Conservation (phyloP, 495 filamentous ascomycete species). For the Halenospora varia region DNA sequence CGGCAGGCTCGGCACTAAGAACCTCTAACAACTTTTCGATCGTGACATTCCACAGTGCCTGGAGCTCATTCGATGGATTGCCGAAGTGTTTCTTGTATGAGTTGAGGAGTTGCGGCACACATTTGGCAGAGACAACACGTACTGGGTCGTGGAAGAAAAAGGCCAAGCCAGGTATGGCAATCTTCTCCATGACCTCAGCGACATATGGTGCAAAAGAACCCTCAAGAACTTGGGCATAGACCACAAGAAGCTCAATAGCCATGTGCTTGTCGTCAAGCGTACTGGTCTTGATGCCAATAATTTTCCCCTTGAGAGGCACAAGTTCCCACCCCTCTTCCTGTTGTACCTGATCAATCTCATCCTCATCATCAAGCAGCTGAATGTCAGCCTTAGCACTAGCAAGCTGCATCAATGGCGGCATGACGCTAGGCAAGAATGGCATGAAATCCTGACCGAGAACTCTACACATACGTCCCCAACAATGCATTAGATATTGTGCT, state of each 20-base stretch:
- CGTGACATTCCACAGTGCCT: slow-evolving; percentile 77
- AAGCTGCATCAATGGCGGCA: slow-evolving; percentile 88
- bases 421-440: slow-evolving; percentile 85
- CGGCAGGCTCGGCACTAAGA: slow-evolving; percentile 87
- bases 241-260: slow-evolving; percentile 94
- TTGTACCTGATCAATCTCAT: slow-evolving; percentile 86
- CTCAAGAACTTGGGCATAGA: slow-evolving; percentile 93
- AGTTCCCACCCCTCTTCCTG: slow-evolving; percentile 98
- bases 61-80: slow-evolving; percentile 65
- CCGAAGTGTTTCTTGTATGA: slow-evolving; percentile 91
- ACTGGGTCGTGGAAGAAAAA: slow-evolving; percentile 99
- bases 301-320: slow-evolving; percentile 92
- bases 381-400: slow-evolving; percentile 97
- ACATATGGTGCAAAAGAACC: slow-evolving; percentile 90
- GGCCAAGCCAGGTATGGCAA: slow-evolving; percentile 85
- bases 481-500: slow-evolving; percentile 95
- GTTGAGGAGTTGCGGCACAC: slow-evolving; percentile 90
- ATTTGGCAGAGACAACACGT: slow-evolving; percentile 89
- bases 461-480: slow-evolving; percentile 98
- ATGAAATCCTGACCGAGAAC: slow-evolving; percentile 88
- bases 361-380: slow-evolving; percentile 92
- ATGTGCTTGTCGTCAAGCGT: slow-evolving; percentile 98
- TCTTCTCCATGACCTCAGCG: slow-evolving; percentile 90
- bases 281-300: slow-evolving; percentile 97
- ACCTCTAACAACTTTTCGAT: slow-evolving; percentile 91